These are phyloP conservation scores for Claviceps lovelessii DNA, from an alignment of 2,329 filamentous ascomycete species.

Conservation along the genomic window DNA sequence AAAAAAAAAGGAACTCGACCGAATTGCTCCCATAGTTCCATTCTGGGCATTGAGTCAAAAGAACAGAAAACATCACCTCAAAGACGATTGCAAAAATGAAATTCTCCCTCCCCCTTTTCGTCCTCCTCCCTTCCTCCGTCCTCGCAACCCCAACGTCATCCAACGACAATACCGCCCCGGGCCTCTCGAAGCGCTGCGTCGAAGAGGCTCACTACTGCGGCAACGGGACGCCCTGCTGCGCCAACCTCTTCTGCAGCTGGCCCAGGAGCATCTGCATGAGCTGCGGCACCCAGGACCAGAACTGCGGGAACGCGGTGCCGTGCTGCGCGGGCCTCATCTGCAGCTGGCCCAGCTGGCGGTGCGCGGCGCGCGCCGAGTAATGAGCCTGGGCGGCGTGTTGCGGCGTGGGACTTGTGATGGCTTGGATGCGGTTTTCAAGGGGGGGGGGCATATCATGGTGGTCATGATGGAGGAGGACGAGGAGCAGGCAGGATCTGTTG, in stretches of 20 bases:
- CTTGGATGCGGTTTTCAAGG: neutral
- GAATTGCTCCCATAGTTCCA: no score
- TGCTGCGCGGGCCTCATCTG: neutral
- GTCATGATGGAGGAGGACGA: neutral
- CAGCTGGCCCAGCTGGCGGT: neutral
- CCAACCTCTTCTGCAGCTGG: conserved; percentile 3
- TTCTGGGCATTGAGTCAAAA: neutral
- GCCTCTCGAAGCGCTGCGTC: neutral
- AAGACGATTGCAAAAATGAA: neutral
- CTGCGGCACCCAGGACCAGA: neutral
- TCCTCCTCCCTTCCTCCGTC: neutral
- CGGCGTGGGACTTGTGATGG: neutral
- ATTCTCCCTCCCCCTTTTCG: neutral
- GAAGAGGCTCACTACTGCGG: neutral
- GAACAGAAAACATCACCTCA: neutral
- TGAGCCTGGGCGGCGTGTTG: neutral
- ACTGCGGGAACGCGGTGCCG: neutral
- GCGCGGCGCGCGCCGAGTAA: neutral
- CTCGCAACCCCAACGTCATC: neutral
- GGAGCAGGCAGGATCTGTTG: no score
- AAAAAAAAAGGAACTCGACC: no score
- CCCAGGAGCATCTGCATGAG: neutral
- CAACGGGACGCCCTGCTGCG: neutral
- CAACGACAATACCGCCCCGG: neutral
- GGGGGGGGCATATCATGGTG: neutral